A percentile compares a stretch with the other conserved stretches of the same genome.
Evolutionary conservation across 2,329 filamentous ascomycete species (phyloP).

Genomic region (Metarhizium album): DNA sequence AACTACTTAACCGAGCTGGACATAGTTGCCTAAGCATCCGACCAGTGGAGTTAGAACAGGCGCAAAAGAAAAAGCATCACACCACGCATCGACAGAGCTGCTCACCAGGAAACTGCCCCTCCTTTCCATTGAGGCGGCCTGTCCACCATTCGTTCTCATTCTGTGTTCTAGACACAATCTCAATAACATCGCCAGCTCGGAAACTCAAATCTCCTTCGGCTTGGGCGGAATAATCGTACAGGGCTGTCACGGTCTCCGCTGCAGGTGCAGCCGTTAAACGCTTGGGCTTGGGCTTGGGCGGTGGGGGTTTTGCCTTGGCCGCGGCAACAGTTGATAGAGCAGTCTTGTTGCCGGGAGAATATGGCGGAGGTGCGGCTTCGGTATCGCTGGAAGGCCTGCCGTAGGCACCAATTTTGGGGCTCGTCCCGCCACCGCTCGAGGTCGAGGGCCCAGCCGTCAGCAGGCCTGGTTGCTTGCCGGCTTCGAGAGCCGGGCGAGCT

Average conservation of each 20-base stretch:
- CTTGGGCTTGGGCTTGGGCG: constrained; percentile 69
- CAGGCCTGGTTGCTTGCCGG: constrained; percentile 35
- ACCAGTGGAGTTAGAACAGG: not conserved
- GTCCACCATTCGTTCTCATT: constrained; percentile 98
- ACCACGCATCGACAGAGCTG: not conserved
- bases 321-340: constrained; percentile 38
- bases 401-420: constrained; percentile 24
- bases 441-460: constrained; percentile 35
- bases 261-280: constrained; percentile 54
- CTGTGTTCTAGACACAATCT: constrained; percentile 70
- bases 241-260: constrained; percentile 72
- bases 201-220: constrained; percentile 92
- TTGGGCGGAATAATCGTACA: constrained; percentile 95
- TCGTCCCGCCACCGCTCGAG: constrained; percentile 8
- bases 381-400: constrained; percentile 27
- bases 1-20: constrained; percentile 24
- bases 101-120: constrained; percentile 92
- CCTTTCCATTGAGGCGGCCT: constrained; percentile 65
- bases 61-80: not conserved
- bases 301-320: constrained; percentile 57
- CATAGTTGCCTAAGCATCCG: constrained; percentile 35
- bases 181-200: constrained; percentile 76
- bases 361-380: constrained; percentile 58
- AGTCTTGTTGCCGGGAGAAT: constrained; percentile 38
- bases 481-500: constrained; percentile 42